Evolutionary conservation across 352 stramenopile genomes (phyloP), one percentile per base, ranked within the genome.

Genomic region (Discostella stelligera): DNA sequence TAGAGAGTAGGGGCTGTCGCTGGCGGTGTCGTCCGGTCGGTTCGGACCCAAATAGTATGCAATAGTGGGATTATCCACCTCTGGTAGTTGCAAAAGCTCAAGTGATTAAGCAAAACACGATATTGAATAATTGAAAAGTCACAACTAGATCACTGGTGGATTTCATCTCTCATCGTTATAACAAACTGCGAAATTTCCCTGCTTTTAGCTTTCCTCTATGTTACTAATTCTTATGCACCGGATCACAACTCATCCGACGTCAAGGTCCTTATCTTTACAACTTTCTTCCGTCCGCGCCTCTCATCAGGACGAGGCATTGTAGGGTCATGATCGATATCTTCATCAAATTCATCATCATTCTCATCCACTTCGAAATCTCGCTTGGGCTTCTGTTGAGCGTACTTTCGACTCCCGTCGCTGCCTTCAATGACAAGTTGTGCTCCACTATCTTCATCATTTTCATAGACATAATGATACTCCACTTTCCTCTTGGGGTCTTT

Each of bases 401-500:
- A 61, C 58, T 91, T 62, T 2, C 73, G 64, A 37, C 84, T 82
- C 30, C 84, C 82, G 79, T 89, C 77, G 59, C 78, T 41, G 77
- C 87, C 82, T 78, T 92, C 87, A 10, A 90, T 58, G 9, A 77
- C 74, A 55, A 92, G 59, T 37, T 81, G 53, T 32, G 66, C 27
- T 62, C 76, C 83, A 73, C 81, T 20, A 49, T 74, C 68, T 82
- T 89, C 82, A 74, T 90, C 86, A 74, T 90, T 87, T 59, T 92
- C 84, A 60, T 77, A 81, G 6, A 89, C 74, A 44, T 80, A 90
- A 74, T 92, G 82, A 64, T 90, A 88, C 66, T 92, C 84, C 0
- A 72, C 80, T 60, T 76, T 59, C 55, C 78, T 77, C 55, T 83
- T 86, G 2, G 84, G 82, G 16, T 74, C 65, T 54, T 90, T 92